Evolutionary conservation across 441 rosid genomes (phyloP), one percentile per base, ranked within the genome.

Genomic region (Iberis amara): DNA sequence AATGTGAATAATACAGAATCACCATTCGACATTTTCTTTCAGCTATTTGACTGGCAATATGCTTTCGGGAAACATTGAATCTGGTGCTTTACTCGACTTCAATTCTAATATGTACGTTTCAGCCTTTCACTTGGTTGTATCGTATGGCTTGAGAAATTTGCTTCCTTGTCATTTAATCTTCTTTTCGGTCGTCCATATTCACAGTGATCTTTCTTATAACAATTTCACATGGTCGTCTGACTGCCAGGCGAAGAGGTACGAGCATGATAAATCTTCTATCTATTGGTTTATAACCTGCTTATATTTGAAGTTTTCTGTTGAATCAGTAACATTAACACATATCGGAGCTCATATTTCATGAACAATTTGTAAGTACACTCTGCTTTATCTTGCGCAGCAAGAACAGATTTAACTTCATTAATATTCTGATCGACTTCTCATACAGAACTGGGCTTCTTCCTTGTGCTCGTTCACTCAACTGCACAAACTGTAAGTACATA

Each of bases 281-380:
- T 30, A 5, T 48, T 47, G 42, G 41, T 14, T 27, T 5, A 48
- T 61, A 14, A 39, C 43, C 10, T 30, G 40, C 61, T 69, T 44
- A 68, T 47, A 32, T 8, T n/a, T 37, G 38, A 37, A 51, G 42
- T 55, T 46, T 12, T 71, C 7, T 61, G 37, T 65, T 39, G 83
- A 81, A 79, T 80, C 68, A 68, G 88, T 39, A 74, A 84, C 59
- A 59, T 83, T 57, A 89, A 89, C 68, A 65, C 84, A 56, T 88
- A 66, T 57, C 72, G 58, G 36, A 79, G 83, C 78, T 75, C 81
- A 28, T 60, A 73, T 46, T 35, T 38, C 11, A 47, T 59, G 32
- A 55, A 26, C 0, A 69, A 55, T 63, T 57, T 65, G 96, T 88
- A 72, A 68, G 83, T n/a, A 8, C 4, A 28, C 0, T 35, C 2